These are phyloP conservation scores for Amauroascus niger DNA, from an alignment of 2,329 filamentous ascomycete genomes.

Conservation along the genomic window DNA sequence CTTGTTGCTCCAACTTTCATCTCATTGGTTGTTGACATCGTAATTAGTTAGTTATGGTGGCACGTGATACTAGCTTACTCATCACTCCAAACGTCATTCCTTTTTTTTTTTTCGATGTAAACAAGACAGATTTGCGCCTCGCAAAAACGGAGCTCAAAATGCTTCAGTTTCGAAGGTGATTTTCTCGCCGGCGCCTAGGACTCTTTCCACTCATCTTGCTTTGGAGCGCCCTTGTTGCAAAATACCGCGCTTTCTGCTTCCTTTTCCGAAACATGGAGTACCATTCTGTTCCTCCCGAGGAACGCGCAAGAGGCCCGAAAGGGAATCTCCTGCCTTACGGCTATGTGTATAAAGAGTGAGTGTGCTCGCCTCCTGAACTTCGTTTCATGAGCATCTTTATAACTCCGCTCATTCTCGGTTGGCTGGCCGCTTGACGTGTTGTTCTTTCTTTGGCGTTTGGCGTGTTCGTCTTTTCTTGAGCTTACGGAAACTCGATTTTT, in stretches of 20 bases:
- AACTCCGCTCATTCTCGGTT: not conserved
- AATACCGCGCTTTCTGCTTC: not conserved
- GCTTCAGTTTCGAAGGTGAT: too few species aligned
- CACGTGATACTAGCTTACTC: not conserved
- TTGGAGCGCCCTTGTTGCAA: not conserved
- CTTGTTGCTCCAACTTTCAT: too few species aligned
- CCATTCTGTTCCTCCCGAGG: slow-evolving; percentile 54
- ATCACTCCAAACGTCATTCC: not conserved
- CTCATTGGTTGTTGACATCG: too few species aligned
- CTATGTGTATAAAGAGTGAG: slow-evolving; percentile 53
- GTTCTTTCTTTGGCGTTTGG: not conserved
- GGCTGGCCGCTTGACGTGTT: not conserved
- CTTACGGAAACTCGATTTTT: not conserved
- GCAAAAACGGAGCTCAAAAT: too few species aligned
- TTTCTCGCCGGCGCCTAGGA: not conserved
- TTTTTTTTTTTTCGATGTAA: too few species aligned
- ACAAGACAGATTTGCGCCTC: too few species aligned
- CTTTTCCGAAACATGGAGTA: slow-evolving; percentile 46
- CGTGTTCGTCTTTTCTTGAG: not conserved
- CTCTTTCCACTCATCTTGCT: not conserved
- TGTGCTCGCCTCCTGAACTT: slow-evolving; percentile 13
- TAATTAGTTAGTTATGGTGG: too few species aligned
- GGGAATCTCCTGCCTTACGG: slow-evolving; percentile 55
- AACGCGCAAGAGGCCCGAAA: slow-evolving; percentile 50
- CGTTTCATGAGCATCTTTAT: not conserved